Base-by-base conservation (phyloP, 441 rosid species). In the Erysimum cheiri region DNA sequence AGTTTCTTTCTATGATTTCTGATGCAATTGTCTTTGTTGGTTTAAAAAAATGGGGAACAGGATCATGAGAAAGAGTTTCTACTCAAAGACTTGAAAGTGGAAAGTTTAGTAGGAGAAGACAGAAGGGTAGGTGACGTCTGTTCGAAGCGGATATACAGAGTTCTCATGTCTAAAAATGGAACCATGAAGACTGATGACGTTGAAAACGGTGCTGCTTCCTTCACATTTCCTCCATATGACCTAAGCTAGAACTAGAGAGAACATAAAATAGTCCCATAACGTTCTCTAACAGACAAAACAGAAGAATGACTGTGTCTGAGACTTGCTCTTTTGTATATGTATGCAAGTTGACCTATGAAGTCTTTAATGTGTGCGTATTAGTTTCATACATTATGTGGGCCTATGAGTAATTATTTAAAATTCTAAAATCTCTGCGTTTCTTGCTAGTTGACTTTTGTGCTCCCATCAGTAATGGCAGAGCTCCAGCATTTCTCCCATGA, bases 131-230 rank as follows among this genome's bases (percentile, higher is more conserved):
- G 99, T 17, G 88, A 85, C 81, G 73, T 85, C 41, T 89, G 96
- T 78, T 95, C 98, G 0, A 91, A 89, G 81, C 84, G 96, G 70
- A 88, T 95, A 55, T 92, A 85, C 74, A 83, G 95, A 79, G 80
- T 95, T 70, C 85, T 89, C n/a, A 89, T 92, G 96, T 93, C 99
- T 80, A 76, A 52, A 80, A 74, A 1, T 50, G 90, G 89, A 76
- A 70, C 78, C 72, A 82, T 88, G 58, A 89, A 79, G 80, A 89
- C 98, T 17, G 96, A 90, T 76, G 96, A 85, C 60, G 85, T 95
- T 6, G 97, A 91, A 63, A 85, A 84, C 12, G 99, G 98, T 78
- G 97, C 96, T 35, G 97, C 87, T 81, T 87, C 80, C 73, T 90
- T 95, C 86, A 53, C 60, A 9, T 2, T 4, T 13, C 28, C 56